Evolutionary conservation across 129 eudicot genomes (phyloP).

Genomic region (Ambrosia artemisiifolia): DNA sequence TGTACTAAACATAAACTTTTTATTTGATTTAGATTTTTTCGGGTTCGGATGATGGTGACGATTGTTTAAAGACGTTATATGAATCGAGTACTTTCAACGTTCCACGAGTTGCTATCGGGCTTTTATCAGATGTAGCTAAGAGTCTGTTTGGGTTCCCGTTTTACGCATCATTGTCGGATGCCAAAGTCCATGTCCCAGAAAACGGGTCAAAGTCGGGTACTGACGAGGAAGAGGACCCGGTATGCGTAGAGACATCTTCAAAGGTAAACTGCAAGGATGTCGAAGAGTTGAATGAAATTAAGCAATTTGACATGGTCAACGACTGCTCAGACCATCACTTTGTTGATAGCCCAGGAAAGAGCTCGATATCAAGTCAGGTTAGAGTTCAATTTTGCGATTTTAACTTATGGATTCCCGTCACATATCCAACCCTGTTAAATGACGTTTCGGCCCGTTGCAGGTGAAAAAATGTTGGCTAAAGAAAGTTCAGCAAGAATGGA

Average conservation of each 20-base stretch:
- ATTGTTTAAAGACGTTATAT: conserved; percentile 32
- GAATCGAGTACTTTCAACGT: conserved; percentile 34
- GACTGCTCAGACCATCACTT: conserved; percentile 83
- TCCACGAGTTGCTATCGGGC: conserved; percentile 60
- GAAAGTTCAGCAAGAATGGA: conserved; percentile 92
- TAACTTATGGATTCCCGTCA: background rate
- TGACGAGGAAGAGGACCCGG: conserved; percentile 33
- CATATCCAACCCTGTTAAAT: background rate
- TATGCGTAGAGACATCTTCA: conserved; percentile 20
- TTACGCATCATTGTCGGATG: conserved; percentile 33
- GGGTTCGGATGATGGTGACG: conserved; percentile 31
- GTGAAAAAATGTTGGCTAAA: conserved; percentile 70
- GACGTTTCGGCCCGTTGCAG: conserved; percentile 33
- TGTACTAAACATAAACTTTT: conserved; percentile 4
- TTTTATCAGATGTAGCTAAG: conserved; percentile 49
- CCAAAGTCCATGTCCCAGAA: conserved; percentile 22
- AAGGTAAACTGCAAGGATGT: conserved; percentile 23
- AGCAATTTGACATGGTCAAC: conserved; percentile 69
- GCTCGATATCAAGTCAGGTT: conserved; percentile 57
- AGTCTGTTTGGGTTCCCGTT: conserved; percentile 46
- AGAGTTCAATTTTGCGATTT: background rate
- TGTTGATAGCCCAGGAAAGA: conserved; percentile 47
- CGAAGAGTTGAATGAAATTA: conserved; percentile 32
- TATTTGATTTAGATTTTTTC: conserved; percentile 40
- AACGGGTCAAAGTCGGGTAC: conserved; percentile 10